Evolutionary conservation across 208 protist genomes (phyloP), one percentile per base, ranked within the genome.

Genomic region (Acanthamoeba triangularis): DNA sequence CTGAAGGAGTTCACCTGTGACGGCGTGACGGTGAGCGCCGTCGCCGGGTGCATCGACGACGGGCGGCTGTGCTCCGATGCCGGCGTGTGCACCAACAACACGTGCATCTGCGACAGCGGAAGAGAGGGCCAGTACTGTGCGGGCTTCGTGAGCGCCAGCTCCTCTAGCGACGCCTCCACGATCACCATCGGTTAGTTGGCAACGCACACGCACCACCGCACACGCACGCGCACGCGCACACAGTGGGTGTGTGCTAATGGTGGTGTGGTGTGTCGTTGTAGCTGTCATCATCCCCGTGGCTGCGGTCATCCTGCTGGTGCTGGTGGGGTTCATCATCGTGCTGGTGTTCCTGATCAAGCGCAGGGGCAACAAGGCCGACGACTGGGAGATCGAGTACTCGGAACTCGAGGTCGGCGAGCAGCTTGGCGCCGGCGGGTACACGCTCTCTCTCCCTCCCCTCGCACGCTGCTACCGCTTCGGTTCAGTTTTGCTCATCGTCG

Each of bases 1-100:
- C 76, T 85, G 23, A 85, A 85, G 59, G 25, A 63, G 23, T 92
- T 92, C 85, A 92, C 85, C 4, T 92, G 85, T 3, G 25, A 69
- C 33, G 85, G 56, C 0, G n/a, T 52, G 1, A 6, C 54, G 3
- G 85, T 69, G 61, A 92, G 85, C 54, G 7, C 16, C 54, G 0
- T 92, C 20, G 11, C 11, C 85, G 56, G n/a, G 0, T 92, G 85
- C 56, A 52, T 92, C 37, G 3, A 61, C 28, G 49, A 92, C 30
- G 85, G 85, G 0, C 16, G 16, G n/a, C 18, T 92, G 8, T 92
- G 85, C 56, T 92, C 85, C 30, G 33, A 69, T 25, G 52, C 25
- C 16, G 85, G 85, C 30, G 11, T 69, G 23, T 92, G 85, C 61
- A 28, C 59, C 30, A 33, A 33, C 35, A 52, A 30, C 59, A 72